Evolutionary conservation across 2,329 filamentous ascomycete genomes (phyloP).

Genomic region (Diaporthe sp.): DNA sequence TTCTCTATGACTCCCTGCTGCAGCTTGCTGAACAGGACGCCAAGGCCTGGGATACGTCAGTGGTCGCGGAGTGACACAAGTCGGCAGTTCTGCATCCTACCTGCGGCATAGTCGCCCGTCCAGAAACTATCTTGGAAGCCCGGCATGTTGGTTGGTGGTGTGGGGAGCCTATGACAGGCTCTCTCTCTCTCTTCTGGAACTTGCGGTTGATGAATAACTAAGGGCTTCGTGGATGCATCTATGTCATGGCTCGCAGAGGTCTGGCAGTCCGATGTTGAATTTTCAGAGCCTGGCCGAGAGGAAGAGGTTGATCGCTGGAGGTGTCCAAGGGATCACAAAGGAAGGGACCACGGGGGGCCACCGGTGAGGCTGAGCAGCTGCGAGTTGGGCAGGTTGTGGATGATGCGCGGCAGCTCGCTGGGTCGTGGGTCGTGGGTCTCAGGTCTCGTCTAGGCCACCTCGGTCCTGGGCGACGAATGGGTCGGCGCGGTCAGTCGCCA

Average conservation of each 20-base stretch:
- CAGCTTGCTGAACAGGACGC: slow-evolving; percentile 94
- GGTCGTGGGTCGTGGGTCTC: slow-evolving; percentile 27
- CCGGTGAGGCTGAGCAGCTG: slow-evolving; percentile 34
- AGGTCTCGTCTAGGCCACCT: slow-evolving; percentile 5
- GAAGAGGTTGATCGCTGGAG: slow-evolving; percentile 8
- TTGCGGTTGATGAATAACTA: slow-evolving; percentile 33
- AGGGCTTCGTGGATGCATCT: slow-evolving; percentile 31
- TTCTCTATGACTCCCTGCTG: slow-evolving; percentile 97
- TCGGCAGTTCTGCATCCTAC: slow-evolving; percentile 55
- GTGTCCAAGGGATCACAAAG: slow-evolving; percentile 22
- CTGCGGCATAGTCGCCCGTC: slow-evolving; percentile 97
- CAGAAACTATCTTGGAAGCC: slow-evolving; percentile 97
- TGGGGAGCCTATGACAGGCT: slow-evolving; percentile 31
- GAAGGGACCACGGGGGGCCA: slow-evolving; percentile 16
- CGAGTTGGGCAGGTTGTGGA: slow-evolving; percentile 25
- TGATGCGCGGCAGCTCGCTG: slow-evolving; percentile 24
- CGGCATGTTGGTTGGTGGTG: slow-evolving; percentile 69
- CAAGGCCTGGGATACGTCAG: slow-evolving; percentile 69
- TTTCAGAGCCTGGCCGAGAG: background rate
- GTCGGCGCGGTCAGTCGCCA: background rate
- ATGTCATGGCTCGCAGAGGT: slow-evolving; percentile 21
- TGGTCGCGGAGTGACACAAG: slow-evolving; percentile 32
- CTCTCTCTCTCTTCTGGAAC: slow-evolving; percentile 25
- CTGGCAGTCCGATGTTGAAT: slow-evolving; percentile 3
- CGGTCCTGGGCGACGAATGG: slow-evolving; percentile 1